These are phyloP conservation scores for Stygiomarasmius scandens DNA, from an alignment of 1,284 basidiomycete genomes.

Conservation along the genomic window DNA sequence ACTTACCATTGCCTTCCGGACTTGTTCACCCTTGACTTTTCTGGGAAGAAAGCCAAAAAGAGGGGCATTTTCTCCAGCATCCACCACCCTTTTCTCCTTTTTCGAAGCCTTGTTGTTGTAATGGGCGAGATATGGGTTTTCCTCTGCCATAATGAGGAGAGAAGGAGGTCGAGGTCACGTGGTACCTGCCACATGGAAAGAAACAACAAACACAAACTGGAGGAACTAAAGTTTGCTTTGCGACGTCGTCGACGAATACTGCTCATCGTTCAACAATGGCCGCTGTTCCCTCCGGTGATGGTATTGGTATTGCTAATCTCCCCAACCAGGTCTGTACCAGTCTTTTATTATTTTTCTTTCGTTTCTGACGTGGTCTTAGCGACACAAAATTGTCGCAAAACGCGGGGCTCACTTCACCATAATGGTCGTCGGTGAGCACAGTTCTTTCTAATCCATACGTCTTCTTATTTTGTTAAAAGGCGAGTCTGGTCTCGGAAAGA, in stretches of 20 bases:
- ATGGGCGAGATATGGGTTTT: constrained; percentile 66
- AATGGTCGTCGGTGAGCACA: constrained; percentile 93
- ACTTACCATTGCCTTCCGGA: constrained; percentile 72
- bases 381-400: constrained; percentile 97
- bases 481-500: constrained; percentile 95
- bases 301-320: constrained; percentile 88
- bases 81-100: constrained; percentile 23
- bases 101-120: constrained; percentile 33
- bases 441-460: constrained; percentile 5
- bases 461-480: constrained; percentile 47
- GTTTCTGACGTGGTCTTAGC: constrained; percentile 46
- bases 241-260: background rate
- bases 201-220: background rate
- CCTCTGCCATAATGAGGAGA: constrained; percentile 18
- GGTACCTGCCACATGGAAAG: background rate
- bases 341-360: constrained; percentile 7
- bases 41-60: constrained; percentile 81
- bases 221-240: background rate
- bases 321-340: constrained; percentile 88
- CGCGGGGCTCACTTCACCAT: constrained; percentile 97
- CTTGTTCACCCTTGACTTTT: constrained; percentile 75
- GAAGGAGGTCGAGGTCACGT: background rate
- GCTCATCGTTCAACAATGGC: constrained; percentile 9
- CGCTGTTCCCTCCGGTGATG: constrained; percentile 6
- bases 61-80: constrained; percentile 49